These are phyloP conservation scores for Houttuynia cordata DNA, from an alignment of 164 flowering plant genomes.

Conservation along the genomic window DNA sequence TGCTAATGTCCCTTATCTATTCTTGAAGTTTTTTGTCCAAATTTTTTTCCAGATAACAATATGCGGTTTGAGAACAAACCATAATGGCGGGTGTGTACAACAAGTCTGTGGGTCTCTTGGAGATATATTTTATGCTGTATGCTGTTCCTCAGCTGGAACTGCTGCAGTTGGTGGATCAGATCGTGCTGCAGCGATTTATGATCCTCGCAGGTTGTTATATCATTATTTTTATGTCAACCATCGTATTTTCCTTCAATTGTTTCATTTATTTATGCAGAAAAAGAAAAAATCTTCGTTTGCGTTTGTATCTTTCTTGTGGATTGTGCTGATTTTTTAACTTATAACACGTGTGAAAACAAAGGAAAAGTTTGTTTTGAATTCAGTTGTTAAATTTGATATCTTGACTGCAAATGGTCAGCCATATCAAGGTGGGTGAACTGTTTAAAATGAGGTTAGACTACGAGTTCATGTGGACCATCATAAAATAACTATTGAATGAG, in stretches of 20 bases:
- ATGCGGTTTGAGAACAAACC: slow-evolving; percentile 74
- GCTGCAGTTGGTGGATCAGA: slow-evolving; percentile 83
- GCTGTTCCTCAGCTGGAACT: slow-evolving; percentile 47
- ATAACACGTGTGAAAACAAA: too few relatives aligned
- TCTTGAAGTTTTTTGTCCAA: slow-evolving; percentile 5
- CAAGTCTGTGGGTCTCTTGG: slow-evolving; percentile 65
- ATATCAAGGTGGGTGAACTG: slow-evolving; percentile 69
- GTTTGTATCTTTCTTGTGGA: too few relatives aligned
- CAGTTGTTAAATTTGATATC: background rate
- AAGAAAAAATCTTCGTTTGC: too few relatives aligned
- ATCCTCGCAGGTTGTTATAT: slow-evolving; percentile 65
- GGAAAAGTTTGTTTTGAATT: too few relatives aligned
- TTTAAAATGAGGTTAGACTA: slow-evolving; percentile 36
- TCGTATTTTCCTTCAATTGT: background rate
- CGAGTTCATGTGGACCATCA: background rate
- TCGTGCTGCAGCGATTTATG: slow-evolving; percentile 70
- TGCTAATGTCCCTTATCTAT: background rate
- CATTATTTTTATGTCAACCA: background rate
- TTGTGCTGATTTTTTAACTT: too few relatives aligned
- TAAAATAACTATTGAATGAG: background rate
- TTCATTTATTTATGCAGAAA: background rate
- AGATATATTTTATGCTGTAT: slow-evolving; percentile 54
- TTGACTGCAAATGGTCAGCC: slow-evolving; percentile 61
- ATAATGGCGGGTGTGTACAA: slow-evolving; percentile 72
- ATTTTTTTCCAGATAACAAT: slow-evolving; percentile 44